Conservation (phyloP, 768 basidiomycete genomes). For the Leucocoprinus sp. region DNA sequence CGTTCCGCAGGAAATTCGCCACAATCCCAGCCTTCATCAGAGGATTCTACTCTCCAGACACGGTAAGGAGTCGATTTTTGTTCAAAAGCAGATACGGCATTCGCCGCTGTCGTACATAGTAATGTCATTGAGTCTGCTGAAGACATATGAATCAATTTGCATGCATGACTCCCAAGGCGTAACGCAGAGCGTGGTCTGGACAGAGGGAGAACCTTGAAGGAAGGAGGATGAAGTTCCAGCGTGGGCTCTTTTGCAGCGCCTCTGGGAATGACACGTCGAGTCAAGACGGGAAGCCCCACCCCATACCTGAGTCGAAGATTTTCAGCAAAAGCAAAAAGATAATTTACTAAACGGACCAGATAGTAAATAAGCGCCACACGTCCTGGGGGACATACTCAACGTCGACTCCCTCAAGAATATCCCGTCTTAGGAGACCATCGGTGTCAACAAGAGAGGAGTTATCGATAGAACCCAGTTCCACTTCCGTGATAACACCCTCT, state of each 20-base stretch:
- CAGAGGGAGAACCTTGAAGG: constrained; percentile 48
- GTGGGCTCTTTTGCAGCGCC: constrained; percentile 41
- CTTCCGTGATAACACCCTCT: constrained; percentile 51
- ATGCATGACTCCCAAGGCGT: constrained; percentile 19
- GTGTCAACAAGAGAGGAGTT: constrained; percentile 58
- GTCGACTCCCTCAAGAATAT: constrained; percentile 54
- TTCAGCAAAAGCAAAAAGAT: constrained; percentile 4
- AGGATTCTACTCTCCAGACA: constrained; percentile 52
- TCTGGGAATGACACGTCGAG: constrained; percentile 58
- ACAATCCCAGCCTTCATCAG: constrained; percentile 27
- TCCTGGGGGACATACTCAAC: constrained; percentile 68
- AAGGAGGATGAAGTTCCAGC: constrained; percentile 69
- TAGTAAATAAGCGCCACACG: constrained; percentile 59
- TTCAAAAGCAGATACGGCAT: constrained; percentile 24
- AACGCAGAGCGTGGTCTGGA: constrained; percentile 22
- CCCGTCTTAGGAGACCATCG: constrained; percentile 36
- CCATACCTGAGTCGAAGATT: constrained; percentile 56
- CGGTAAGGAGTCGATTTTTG: constrained; percentile 35
- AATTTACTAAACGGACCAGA: constrained; percentile 50
- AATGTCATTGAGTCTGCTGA: constrained; percentile 39
- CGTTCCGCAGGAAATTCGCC: constrained; percentile 26
- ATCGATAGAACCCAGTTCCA: constrained; percentile 66
- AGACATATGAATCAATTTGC: constrained; percentile 39
- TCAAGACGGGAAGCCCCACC: constrained; percentile 41
- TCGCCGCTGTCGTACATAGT: constrained; percentile 34